Conservation (phyloP, 2,329 filamentous ascomycete genomes). For the Lojkania enalia region DNA sequence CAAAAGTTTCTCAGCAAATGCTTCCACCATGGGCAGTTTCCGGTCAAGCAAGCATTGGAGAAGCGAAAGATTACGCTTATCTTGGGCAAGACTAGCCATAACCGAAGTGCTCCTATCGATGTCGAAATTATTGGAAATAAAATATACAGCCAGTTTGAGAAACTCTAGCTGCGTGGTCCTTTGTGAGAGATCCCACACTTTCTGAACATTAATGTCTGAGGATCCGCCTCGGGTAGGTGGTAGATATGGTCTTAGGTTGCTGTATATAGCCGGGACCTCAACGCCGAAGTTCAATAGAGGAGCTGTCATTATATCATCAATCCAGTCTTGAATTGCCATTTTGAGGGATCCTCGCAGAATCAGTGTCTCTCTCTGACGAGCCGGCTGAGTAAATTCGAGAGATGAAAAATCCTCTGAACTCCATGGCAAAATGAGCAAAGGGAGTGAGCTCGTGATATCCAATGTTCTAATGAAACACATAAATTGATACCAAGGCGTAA, state of each 20-base stretch:
- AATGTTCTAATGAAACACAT: neutral
- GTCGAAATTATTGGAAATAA: constrained; percentile 10
- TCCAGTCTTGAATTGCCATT: neutral
- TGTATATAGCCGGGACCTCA: neutral
- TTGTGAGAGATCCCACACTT: neutral
- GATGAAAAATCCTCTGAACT: neutral
- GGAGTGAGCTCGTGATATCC: no score
- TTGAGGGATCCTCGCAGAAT: neutral
- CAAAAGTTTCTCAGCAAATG: constrained; percentile 13
- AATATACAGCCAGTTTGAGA: constrained; percentile 1
- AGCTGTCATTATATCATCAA: neutral
- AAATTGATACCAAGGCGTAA: neutral
- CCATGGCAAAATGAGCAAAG: neutral
- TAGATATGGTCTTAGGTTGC: neutral
- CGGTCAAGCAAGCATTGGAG: constrained; percentile 3
- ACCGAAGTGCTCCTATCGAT: neutral
- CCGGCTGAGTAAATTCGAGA: neutral
- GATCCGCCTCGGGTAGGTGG: neutral
- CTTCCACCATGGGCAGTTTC: neutral
- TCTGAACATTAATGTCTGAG: neutral
- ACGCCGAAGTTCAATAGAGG: neutral
- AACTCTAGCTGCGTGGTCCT: neutral
- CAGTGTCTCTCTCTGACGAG: neutral
- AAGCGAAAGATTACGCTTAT: neutral
- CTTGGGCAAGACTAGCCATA: constrained; percentile 4